These are phyloP conservation scores for Macaranga tanarius DNA, from an alignment of 441 rosid species.

Conservation along the genomic window DNA sequence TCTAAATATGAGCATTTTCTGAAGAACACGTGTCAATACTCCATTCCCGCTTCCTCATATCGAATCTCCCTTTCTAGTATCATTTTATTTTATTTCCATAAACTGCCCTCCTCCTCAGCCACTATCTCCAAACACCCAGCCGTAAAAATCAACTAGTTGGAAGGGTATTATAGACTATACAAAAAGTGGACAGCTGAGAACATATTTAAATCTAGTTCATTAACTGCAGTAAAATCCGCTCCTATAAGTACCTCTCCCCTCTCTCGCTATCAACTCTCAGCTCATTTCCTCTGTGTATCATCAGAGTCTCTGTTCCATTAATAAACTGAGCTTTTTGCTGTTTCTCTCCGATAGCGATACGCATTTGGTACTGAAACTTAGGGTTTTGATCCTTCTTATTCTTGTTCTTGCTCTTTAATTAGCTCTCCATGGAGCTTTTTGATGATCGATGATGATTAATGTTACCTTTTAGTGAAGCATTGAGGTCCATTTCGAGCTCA, in stretches of 20 bases:
- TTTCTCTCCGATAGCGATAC: conserved; percentile 16
- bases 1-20: not conserved
- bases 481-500: conserved; percentile 20
- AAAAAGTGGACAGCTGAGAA: not conserved
- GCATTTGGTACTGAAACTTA: not conserved
- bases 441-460: not conserved
- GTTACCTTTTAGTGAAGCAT: not conserved
- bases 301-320: conserved; percentile 19
- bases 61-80: no score
- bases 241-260: conserved; percentile 20
- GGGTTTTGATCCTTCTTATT: not conserved
- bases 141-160: not conserved
- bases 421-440: not conserved
- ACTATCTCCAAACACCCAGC: no score
- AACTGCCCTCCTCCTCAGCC: not conserved
- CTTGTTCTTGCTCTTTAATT: not conserved
- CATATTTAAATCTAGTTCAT: conserved; percentile 10
- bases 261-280: not conserved
- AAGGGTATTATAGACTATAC: conserved; percentile 10
- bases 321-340: not conserved
- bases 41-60: not conserved
- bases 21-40: not conserved
- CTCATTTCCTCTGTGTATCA: not conserved
- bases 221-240: conserved; percentile 19
- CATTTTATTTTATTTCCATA: not conserved